These are phyloP conservation scores for Penicillium sp. DNA, from an alignment of 2,329 filamentous ascomycete species.

Conservation along the genomic window DNA sequence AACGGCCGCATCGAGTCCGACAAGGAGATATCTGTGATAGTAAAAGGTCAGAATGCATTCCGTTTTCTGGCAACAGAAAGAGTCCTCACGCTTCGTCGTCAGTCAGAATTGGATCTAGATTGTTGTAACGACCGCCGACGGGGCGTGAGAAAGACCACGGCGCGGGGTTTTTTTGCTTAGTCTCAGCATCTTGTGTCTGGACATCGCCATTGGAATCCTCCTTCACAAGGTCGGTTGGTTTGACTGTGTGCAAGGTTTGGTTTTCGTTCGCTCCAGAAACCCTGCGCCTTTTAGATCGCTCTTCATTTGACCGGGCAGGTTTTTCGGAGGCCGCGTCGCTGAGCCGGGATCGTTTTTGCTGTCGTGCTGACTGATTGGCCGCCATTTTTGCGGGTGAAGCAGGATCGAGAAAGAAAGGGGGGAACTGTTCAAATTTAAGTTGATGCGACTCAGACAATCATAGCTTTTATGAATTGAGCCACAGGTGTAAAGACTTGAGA, in stretches of 20 bases:
- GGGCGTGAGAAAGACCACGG: slow-evolving; percentile 50
- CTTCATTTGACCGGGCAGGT: slow-evolving; percentile 16
- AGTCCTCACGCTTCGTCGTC: slow-evolving; percentile 53
- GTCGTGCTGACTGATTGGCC: slow-evolving; percentile 16
- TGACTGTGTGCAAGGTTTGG: slow-evolving; percentile 28
- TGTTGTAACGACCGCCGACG: slow-evolving; percentile 54
- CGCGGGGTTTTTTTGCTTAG: slow-evolving; percentile 11
- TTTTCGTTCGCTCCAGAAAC: slow-evolving; percentile 21
- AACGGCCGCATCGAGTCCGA: slow-evolving; percentile 71
- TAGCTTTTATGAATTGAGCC: background rate
- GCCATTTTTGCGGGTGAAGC: slow-evolving; percentile 11
- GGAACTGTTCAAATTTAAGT: background rate
- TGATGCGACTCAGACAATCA: slow-evolving; percentile 1
- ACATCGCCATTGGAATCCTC: slow-evolving; percentile 17
- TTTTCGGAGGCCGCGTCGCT: slow-evolving; percentile 27
- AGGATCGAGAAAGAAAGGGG: background rate
- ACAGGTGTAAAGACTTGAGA: background rate
- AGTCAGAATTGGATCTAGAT: slow-evolving; percentile 57
- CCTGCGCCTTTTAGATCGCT: slow-evolving; percentile 32
- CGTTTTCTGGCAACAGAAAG: background rate
- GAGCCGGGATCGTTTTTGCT: slow-evolving; percentile 30
- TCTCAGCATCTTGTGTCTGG: slow-evolving; percentile 11
- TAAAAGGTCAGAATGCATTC: slow-evolving; percentile 7
- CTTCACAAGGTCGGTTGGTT: slow-evolving; percentile 13
- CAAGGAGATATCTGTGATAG: slow-evolving; percentile 62